These are phyloP conservation scores for Kentomonas sorsogonicus DNA, from an alignment of 208 protist species.

Conservation along the genomic window DNA sequence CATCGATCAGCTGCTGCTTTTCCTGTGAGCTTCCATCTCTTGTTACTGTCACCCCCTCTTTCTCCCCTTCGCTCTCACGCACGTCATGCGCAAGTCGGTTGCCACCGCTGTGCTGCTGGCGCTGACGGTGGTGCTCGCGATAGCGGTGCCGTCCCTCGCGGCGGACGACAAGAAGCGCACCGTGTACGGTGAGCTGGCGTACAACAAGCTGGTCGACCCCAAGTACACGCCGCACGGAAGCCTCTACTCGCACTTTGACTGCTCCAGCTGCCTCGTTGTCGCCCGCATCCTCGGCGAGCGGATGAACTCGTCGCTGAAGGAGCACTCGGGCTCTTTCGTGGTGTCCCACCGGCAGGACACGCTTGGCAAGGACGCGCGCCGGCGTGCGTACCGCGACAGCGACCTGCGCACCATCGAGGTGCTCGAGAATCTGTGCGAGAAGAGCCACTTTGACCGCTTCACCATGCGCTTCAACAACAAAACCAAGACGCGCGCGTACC, in stretches of 20 bases:
- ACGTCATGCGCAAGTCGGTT: no score
- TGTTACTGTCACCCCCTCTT: no score
- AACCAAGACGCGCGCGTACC: constrained; percentile 57
- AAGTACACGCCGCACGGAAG: constrained; percentile 35
- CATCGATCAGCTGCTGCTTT: no score
- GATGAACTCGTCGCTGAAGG: constrained; percentile 60
- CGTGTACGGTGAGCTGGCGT: no score
- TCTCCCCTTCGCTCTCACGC: no score
- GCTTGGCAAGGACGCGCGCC: constrained; percentile 27
- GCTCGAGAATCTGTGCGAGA: constrained; percentile 56
- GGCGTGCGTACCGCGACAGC: constrained; percentile 41
- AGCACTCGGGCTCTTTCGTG: constrained; percentile 33
- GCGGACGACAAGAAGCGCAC: no score
- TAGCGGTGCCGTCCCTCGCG: no score
- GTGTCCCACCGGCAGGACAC: constrained; percentile 42
- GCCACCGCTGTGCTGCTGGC: no score
- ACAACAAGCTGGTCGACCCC: no score
- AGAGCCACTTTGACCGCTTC: constrained; percentile 31
- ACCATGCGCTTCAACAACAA: constrained; percentile 47
- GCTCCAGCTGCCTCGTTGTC: constrained; percentile 72
- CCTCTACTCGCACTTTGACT: constrained; percentile 67
- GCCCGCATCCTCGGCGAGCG: constrained; percentile 36
- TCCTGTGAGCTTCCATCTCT: no score
- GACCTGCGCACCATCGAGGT: constrained; percentile 76
- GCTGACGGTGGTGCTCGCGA: no score